phyloP scores from a whole-genome alignment of 305 asterid genomes.

The Rubia tinctorum region DNA sequence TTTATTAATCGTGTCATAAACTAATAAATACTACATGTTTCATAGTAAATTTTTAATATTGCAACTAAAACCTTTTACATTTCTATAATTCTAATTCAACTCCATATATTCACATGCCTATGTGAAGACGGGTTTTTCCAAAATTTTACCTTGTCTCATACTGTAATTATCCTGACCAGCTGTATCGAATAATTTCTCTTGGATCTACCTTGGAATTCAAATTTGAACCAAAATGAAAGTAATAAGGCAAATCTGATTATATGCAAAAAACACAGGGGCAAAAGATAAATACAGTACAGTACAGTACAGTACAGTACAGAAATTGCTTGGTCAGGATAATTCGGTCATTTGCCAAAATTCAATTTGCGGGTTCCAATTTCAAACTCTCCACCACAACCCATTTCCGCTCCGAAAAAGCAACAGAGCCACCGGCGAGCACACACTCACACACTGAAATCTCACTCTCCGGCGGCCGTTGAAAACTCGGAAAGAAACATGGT shows the following conservation, averaged over 20 bases:
- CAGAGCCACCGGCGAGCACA: not conserved
- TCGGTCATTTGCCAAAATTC: conserved; percentile 8
- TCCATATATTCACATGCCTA: no score
- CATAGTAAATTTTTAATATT: no score
- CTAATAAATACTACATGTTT: no score
- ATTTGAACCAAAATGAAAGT: no score
- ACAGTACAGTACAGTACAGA: not conserved
- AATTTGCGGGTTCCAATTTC: conserved; percentile 2
- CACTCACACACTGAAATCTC: not conserved
- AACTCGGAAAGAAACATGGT: conserved; percentile 10
- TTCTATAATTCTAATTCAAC: no score
- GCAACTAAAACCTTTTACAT: no score
- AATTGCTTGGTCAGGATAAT: conserved; percentile 6
- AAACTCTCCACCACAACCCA: not conserved
- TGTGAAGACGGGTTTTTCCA: no score
- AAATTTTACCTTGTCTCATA: no score
- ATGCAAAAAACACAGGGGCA: not conserved
- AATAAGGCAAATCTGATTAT: not conserved
- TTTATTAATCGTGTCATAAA: no score
- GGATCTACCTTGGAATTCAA: no score
- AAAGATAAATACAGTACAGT: not conserved
- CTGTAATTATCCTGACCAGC: no score
- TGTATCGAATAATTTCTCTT: no score
- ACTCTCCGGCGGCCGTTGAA: not conserved
- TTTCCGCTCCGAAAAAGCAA: not conserved